A percentile compares a stretch with the other conserved stretches of the same genome.
Evolutionary conservation across 495 filamentous ascomycete genomes (phyloP).

Genomic region (Glarea lozoyensis): DNA sequence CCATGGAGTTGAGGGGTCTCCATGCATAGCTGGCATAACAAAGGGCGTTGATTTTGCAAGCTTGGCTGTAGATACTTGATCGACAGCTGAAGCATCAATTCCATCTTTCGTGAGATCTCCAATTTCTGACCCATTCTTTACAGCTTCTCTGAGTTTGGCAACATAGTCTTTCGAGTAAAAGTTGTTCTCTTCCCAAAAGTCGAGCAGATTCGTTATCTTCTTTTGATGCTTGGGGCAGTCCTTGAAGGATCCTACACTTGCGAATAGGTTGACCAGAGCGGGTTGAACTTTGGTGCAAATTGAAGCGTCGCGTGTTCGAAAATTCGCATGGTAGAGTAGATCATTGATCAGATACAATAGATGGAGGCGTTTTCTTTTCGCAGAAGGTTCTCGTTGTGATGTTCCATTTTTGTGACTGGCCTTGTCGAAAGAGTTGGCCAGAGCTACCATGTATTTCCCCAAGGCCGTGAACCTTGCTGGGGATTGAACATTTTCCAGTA

Average conservation of each 20-base stretch:
- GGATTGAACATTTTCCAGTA: slow-evolving; percentile 62
- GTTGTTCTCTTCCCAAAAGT: slow-evolving; percentile 60
- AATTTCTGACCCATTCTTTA: slow-evolving; percentile 34
- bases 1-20: slow-evolving; percentile 64
- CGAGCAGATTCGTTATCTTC: slow-evolving; percentile 57
- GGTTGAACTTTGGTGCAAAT: slow-evolving; percentile 54
- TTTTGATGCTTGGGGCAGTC: slow-evolving; percentile 56
- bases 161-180: slow-evolving; percentile 57
- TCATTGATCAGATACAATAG: slow-evolving; percentile 80
- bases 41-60: slow-evolving; percentile 49
- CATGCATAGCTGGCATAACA: slow-evolving; percentile 67
- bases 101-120: slow-evolving; percentile 22
- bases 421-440: slow-evolving; percentile 49
- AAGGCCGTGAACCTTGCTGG: slow-evolving; percentile 54
- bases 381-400: slow-evolving; percentile 37
- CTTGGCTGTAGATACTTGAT: slow-evolving; percentile 22
- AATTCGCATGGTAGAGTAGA: slow-evolving; percentile 68
- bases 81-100: background rate
- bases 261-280: slow-evolving; percentile 51
- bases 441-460: slow-evolving; percentile 67
- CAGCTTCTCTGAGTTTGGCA: slow-evolving; percentile 49
- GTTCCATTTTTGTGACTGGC: slow-evolving; percentile 9
- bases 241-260: slow-evolving; percentile 50
- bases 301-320: slow-evolving; percentile 43
- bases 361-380: slow-evolving; percentile 63